These are phyloP conservation scores for Cytospora piceae DNA, from an alignment of 2,329 filamentous ascomycete species.

Conservation along the genomic window DNA sequence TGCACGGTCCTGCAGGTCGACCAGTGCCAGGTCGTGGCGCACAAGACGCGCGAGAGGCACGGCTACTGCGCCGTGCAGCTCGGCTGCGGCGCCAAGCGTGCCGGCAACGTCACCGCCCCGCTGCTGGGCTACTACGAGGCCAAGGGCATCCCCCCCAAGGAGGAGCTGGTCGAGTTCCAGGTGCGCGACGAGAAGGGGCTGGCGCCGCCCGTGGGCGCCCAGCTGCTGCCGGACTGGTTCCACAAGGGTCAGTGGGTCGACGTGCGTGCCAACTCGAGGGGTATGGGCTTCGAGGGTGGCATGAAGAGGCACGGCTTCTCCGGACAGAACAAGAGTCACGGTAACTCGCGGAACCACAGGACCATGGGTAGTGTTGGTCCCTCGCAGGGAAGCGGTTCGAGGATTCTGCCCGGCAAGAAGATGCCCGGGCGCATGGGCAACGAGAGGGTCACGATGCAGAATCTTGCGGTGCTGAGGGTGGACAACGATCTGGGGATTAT, in stretches of 20 bases:
- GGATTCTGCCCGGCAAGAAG: conserved; percentile 94
- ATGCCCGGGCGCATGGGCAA: conserved; percentile 98
- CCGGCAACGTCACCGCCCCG: conserved; percentile 78
- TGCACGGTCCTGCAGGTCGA: conserved; percentile 96
- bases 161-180: conserved; percentile 82
- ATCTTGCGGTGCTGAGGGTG: conserved; percentile 85
- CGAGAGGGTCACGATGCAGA: conserved; percentile 86
- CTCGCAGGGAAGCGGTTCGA: conserved; percentile 87
- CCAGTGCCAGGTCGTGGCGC: conserved; percentile 83
- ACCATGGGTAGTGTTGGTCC: conserved; percentile 89
- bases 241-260: conserved; percentile 89
- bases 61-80: conserved; percentile 96
- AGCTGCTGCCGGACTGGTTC: conserved; percentile 88
- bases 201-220: conserved; percentile 69
- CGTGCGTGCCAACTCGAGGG: conserved; percentile 75
- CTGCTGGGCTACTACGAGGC: conserved; percentile 86
- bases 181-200: conserved; percentile 76
- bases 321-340: conserved; percentile 90
- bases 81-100: conserved; percentile 74
- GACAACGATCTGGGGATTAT: conserved; percentile 87
- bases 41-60: conserved; percentile 79
- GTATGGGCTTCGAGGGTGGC: conserved; percentile 93
- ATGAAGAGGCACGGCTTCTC: conserved; percentile 95
- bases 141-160: conserved; percentile 81
- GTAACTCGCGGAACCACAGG: conserved; percentile 92